Evolutionary conservation across 352 stramenopile genomes (phyloP).

Genomic region (Thraustochytrium sp.): DNA sequence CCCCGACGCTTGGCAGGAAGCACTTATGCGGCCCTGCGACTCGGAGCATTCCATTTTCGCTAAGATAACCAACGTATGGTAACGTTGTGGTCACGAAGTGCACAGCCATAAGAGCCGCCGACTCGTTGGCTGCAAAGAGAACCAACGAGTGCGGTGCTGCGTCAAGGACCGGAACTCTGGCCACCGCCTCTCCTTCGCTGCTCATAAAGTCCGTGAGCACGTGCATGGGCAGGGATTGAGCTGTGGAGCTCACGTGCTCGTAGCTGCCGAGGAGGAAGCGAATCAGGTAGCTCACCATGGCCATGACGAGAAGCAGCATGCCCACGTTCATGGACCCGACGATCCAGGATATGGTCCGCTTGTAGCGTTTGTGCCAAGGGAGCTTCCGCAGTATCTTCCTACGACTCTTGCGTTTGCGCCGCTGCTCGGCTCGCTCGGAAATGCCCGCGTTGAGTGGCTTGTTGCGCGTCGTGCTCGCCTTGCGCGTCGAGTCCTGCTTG

Average conservation of each 20-base stretch:
- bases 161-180: no score
- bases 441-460: no score
- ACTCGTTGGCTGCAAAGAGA: background rate
- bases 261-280: background rate
- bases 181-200: no score
- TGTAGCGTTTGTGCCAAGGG: no score
- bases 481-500: no score
- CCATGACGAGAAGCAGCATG: background rate
- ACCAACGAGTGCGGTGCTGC: background rate
- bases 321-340: background rate
- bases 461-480: no score
- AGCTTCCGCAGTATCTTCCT: no score
- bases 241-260: background rate
- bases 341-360: background rate
- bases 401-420: no score
- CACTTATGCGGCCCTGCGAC: background rate
- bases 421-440: no score
- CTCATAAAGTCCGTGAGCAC: background rate
- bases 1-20: background rate
- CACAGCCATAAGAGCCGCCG: background rate
- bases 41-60: background rate
- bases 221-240: background rate
- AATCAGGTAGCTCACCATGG: background rate
- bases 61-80: background rate
- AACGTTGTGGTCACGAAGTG: background rate